Conservation (phyloP, 345 rosid genomes). For the Cardamine occulta region DNA sequence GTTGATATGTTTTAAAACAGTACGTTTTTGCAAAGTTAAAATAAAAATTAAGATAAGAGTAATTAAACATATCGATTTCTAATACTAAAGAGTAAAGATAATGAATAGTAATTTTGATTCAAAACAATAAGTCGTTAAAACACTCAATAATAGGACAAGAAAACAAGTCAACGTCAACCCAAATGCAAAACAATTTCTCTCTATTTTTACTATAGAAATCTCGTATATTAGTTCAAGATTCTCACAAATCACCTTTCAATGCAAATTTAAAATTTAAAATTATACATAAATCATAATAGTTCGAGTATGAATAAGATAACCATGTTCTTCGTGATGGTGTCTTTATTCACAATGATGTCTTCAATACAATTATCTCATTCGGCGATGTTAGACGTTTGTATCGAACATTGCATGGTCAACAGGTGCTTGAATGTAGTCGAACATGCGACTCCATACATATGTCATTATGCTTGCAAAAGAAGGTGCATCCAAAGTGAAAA, state of each 20-base stretch:
- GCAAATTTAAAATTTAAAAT: neutral
- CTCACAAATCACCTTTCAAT: neutral
- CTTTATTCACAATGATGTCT: slow-evolving; percentile 19
- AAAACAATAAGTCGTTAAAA: neutral
- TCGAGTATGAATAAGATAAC: slow-evolving; percentile 6
- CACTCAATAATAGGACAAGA: neutral
- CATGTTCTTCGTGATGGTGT: slow-evolving; percentile 1
- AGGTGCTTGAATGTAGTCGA: slow-evolving; percentile 23
- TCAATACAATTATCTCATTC: slow-evolving; percentile 10
- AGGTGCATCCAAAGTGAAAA: slow-evolving; percentile 13
- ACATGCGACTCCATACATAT: slow-evolving; percentile 35
- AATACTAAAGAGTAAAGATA: too few species aligned
- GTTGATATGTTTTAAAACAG: too few species aligned
- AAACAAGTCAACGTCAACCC: neutral
- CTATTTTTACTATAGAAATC: neutral
- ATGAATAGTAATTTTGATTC: neutral
- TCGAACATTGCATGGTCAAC: slow-evolving; percentile 27
- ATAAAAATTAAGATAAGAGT: too few species aligned
- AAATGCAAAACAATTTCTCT: neutral
- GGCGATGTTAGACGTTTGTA: slow-evolving; percentile 22
- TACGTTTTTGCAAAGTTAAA: too few species aligned
- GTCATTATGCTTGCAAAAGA: slow-evolving; percentile 30
- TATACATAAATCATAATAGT: neutral
- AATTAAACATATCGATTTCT: too few species aligned
- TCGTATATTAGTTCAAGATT: neutral